Evolutionary conservation across 352 stramenopile species (phyloP), one percentile per base, ranked within the genome.

Genomic region (Globisporangium cederbergense): DNA sequence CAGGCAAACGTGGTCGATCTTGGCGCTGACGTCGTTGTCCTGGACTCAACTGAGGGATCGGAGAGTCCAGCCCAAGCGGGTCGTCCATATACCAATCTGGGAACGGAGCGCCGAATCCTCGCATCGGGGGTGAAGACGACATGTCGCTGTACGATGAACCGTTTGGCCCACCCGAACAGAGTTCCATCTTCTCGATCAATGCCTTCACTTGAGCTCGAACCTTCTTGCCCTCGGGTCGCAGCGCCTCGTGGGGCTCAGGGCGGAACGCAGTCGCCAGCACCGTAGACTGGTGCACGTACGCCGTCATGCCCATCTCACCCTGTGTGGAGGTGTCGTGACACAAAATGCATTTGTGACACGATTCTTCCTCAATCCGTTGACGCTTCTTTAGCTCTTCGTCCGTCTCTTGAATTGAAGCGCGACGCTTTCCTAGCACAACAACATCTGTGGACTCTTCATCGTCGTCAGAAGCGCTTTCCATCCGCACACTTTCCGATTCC

Each of bases 201-300:
- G 73, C 59, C 58, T 86, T 88, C 9, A 96, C 75, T 57, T 86
- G 75, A 30, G 62, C 76, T 38, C 88, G 78, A 43, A 90, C 61
- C 38, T 78, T 76, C 18, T 79, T 86, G 22, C 83, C 86, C 10
- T 77, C 70, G 8, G 68, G 43, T 7, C 66, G 58, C 0, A 96
- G 70, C 25, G 73, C 86, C 67, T 91, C 81, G 14, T 88, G 68
- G n/a, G 86, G 66, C 4, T 90, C 74, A 6, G 88, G 88, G 45
- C 88, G 80, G 67, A 96, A 96, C 16, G 75, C 77, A 30, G 77
- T 78, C 10, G 84, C 85, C 36, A 96, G 64, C 13, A 96, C 88
- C 7, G 88, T 96, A 34, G 88, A 96, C 65, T 96, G 88, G 60
- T 96, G 88, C 10, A 95, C 83, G 54, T 94, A 92, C 6, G 86